Evolutionary conservation across 1,284 basidiomycete species (phyloP), one percentile per base, ranked within the genome.

Genomic region (Cerioporus squamosus): DNA sequence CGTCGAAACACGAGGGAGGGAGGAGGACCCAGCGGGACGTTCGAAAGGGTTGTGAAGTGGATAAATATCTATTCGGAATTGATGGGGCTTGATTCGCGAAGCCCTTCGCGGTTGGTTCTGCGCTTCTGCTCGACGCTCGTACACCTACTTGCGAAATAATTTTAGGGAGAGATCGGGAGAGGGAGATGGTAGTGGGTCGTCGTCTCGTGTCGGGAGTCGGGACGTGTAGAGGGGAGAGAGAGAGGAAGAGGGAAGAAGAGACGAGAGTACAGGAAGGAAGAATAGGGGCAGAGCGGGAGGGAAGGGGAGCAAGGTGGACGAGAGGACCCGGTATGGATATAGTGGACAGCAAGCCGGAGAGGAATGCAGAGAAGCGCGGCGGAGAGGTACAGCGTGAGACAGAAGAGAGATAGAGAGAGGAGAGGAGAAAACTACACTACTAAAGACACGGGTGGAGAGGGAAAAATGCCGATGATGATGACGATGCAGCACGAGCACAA

Each of bases 1-100:
- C 33, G 33, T 46, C 45, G 10, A n/a, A n/a, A 18, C 51, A 24
- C 51, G 42, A 53, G 40, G 44, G 22, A 46, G 44, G 22, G 50
- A 39, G 53, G 20, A 50, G 51, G 44, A 45, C 38, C 8, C 38
- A 22, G 40, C 26, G 49, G 33, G 44, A 33, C 39, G 53, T 31
- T 26, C 44, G 36, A 22, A 43, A 36, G 22, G 45, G 53, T 39
- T 22, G n/a, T 33, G 48, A 46, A 60, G 50, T 57, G 60, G 62
- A 63, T 65, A 65, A 67, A 68, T 70, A 69, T 66, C 60, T 68
- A 70, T 68, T 67, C 57, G 48, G 57, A 60, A 61, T 65, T 61
- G 62, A 52, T 70, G 78, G 77, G 78, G 71, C 75, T 77, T 77
- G 66, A 67, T 66, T 46, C 57, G 78, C 79, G 78, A 79, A 79